Conservation (phyloP, 2,329 filamentous ascomycete species). For the Teratosphaeria zuluensis region DNA sequence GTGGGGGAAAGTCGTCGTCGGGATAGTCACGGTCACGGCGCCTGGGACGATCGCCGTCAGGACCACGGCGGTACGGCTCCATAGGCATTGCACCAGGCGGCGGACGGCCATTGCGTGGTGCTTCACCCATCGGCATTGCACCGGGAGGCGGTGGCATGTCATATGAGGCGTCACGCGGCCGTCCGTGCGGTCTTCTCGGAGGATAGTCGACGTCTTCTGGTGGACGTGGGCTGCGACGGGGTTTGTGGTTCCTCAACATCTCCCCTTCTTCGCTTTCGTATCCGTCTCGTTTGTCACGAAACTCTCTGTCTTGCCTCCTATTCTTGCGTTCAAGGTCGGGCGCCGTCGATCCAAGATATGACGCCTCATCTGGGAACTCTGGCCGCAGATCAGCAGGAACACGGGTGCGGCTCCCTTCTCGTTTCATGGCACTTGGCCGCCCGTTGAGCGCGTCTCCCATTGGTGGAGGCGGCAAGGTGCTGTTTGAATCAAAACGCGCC, state of each 20-base stretch:
- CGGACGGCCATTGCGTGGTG: not conserved
- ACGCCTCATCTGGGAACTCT: slow-evolving; percentile 26
- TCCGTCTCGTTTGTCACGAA: slow-evolving; percentile 26
- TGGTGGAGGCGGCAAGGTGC: slow-evolving; percentile 21
- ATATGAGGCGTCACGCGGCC: not conserved
- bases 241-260: slow-evolving; percentile 13
- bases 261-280: slow-evolving; percentile 30
- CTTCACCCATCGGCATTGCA: not conserved
- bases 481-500: not conserved
- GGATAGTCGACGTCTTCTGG: slow-evolving; percentile 4
- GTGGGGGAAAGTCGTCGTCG: slow-evolving; percentile 16
- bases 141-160: not conserved
- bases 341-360: slow-evolving; percentile 20
- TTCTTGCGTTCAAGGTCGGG: slow-evolving; percentile 27
- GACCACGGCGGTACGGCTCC: not conserved
- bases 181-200: not conserved
- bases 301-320: slow-evolving; percentile 18
- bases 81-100: not conserved
- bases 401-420: slow-evolving; percentile 23
- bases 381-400: slow-evolving; percentile 19
- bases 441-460: slow-evolving; percentile 18
- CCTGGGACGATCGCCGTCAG: slow-evolving; percentile 3
- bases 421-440: slow-evolving; percentile 20
- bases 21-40: slow-evolving; percentile 6
- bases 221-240: slow-evolving; percentile 5